Evolutionary conservation across 2,329 filamentous ascomycete species (phyloP).

Genomic region (Ceratocystis variospora): DNA sequence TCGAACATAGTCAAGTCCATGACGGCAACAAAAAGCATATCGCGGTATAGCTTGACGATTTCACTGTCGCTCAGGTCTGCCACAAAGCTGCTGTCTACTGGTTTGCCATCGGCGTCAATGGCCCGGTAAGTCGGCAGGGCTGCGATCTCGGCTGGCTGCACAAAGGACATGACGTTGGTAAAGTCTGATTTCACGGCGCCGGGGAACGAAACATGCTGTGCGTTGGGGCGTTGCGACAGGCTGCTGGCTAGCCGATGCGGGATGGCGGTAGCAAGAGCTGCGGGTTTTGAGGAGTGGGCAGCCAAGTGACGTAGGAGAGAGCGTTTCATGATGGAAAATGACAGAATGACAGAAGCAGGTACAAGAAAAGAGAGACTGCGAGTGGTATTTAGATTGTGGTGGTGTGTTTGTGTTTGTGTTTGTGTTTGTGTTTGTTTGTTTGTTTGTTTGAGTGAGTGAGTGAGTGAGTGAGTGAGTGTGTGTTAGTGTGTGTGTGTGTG

Average conservation of each 20-base stretch:
- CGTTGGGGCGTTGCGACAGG: slow-evolving; percentile 43
- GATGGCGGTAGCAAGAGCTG: neutral
- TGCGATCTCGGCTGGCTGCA: slow-evolving; percentile 54
- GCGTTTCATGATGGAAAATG: neutral
- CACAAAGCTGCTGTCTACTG: slow-evolving; percentile 60
- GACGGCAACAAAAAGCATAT: slow-evolving; percentile 58
- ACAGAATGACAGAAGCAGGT: too few relatives aligned
- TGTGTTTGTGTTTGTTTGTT: too few relatives aligned
- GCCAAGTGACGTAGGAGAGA: neutral
- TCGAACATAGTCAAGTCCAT: slow-evolving; percentile 99
- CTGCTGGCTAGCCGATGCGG: slow-evolving; percentile 27
- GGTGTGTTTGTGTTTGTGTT: too few relatives aligned
- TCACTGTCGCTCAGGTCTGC: slow-evolving; percentile 54
- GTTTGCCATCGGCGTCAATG: slow-evolving; percentile 72
- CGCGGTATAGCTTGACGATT: slow-evolving; percentile 46
- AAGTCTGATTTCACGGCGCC: slow-evolving; percentile 94
- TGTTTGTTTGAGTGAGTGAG: too few relatives aligned
- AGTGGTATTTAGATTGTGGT: too few relatives aligned
- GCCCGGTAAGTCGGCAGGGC: slow-evolving; percentile 85
- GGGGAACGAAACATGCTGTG: slow-evolving; percentile 58
- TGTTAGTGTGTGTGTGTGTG: too few relatives aligned
- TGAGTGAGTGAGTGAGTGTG: too few relatives aligned
- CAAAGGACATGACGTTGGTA: slow-evolving; percentile 64
- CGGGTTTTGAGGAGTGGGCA: neutral
- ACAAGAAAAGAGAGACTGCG: too few relatives aligned